Percentiles rank a stretch among this genome's conserved stretches.
Evolutionary conservation across 108 stramenopile genomes (phyloP).

Genomic region (Asterionellopsis glacialis): DNA sequence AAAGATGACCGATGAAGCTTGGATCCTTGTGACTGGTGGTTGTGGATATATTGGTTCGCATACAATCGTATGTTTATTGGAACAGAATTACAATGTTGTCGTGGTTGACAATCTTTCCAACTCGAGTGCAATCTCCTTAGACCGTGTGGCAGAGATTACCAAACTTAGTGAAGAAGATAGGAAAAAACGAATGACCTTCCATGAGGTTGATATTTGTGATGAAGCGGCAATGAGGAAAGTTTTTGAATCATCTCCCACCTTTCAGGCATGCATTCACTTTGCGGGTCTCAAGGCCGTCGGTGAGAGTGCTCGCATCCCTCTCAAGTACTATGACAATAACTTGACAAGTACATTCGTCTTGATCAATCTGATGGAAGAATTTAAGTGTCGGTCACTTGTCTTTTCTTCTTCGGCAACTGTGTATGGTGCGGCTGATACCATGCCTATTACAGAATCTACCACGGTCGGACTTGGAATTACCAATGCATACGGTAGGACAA

Average conservation of each 20-base stretch:
- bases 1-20: too few species aligned
- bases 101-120: conserved; percentile 86
- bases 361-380: conserved; percentile 86
- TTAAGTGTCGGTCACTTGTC: conserved; percentile 81
- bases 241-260: conserved; percentile 66
- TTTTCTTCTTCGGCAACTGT: conserved; percentile 97
- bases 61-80: conserved; percentile 90
- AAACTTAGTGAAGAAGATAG: conserved; percentile 36
- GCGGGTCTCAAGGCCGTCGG: conserved; percentile 98
- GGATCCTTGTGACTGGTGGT: conserved; percentile 93
- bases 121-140: conserved; percentile 56
- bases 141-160: conserved; percentile 69
- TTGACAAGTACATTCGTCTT: conserved; percentile 80
- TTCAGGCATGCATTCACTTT: conserved; percentile 94
- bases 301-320: conserved; percentile 87
- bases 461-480: conserved; percentile 89
- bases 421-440: conserved; percentile 87
- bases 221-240: conserved; percentile 50
- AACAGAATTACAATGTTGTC: conserved; percentile 75
- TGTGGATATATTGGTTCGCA: conserved; percentile 98
- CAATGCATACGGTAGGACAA: conserved; percentile 98
- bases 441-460: conserved; percentile 90
- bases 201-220: conserved; percentile 77
- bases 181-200: conserved; percentile 54
- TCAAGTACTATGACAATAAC: conserved; percentile 94